A percentile compares a stretch with the other conserved stretches of the same genome.
Evolutionary conservation across 331 rosid species (phyloP).

Genomic region (Malus hybrid): DNA sequence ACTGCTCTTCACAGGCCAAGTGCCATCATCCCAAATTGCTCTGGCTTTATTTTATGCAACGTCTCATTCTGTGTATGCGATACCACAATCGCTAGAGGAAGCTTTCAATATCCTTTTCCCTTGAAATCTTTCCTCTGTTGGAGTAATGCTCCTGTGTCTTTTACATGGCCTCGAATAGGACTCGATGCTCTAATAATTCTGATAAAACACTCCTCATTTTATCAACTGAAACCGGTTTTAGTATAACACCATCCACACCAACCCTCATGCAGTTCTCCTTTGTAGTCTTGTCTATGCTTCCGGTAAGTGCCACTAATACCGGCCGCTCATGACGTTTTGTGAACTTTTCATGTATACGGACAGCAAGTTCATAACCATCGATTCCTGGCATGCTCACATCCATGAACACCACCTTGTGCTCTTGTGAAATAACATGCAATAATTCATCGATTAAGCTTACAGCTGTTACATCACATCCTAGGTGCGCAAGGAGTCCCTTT

Average conservation of each 20-base stretch:
- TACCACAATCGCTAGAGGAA: not conserved
- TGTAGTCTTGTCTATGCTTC: slow-evolving; percentile 59
- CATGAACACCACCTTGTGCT: slow-evolving; percentile 72
- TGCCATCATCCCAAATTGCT: not conserved
- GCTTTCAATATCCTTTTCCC: not conserved
- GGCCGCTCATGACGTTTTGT: slow-evolving; percentile 63
- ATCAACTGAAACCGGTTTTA: slow-evolving; percentile 85
- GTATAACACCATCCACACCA: slow-evolving; percentile 77
- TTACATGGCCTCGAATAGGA: slow-evolving; percentile 58
- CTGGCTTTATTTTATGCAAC: not conserved
- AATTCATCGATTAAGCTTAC: slow-evolving; percentile 65
- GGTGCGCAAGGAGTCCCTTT: slow-evolving; percentile 77
- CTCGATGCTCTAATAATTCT: slow-evolving; percentile 65
- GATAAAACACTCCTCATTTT: slow-evolving; percentile 72
- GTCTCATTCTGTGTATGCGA: not conserved
- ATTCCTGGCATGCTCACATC: slow-evolving; percentile 58
- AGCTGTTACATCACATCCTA: slow-evolving; percentile 75
- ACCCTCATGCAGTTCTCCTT: slow-evolving; percentile 77
- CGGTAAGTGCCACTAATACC: slow-evolving; percentile 67
- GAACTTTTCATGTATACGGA: slow-evolving; percentile 52
- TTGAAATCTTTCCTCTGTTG: not conserved
- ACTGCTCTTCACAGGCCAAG: not conserved
- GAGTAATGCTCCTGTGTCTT: not conserved
- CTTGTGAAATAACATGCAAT: slow-evolving; percentile 49
- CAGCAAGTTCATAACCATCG: slow-evolving; percentile 61